Conservation (phyloP, 139 green algal genomes). For the Microglena sp. region DNA sequence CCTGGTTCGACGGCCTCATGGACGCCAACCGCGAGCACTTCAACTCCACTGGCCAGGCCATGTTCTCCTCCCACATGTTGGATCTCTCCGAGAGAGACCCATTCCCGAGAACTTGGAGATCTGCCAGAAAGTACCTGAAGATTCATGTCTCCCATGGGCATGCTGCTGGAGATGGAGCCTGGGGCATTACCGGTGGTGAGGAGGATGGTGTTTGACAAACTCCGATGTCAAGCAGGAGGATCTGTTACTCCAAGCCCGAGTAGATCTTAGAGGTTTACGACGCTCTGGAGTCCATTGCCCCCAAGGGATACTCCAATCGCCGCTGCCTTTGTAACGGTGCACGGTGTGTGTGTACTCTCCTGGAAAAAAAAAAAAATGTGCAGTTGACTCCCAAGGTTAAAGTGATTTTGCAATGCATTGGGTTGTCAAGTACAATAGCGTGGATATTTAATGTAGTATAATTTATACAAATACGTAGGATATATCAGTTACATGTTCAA, state of each 20-base stretch:
- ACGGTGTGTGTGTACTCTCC: slow-evolving; percentile 39
- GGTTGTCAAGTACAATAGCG: no score
- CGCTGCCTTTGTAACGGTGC: slow-evolving; percentile 33
- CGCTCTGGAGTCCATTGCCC: slow-evolving; percentile 21
- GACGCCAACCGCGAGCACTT: slow-evolving; percentile 30
- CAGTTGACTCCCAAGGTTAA: slow-evolving; percentile 24
- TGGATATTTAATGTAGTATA: no score
- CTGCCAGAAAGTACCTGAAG: slow-evolving; percentile 32
- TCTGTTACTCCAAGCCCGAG: slow-evolving; percentile 36
- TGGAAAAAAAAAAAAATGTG: slow-evolving; percentile 38
- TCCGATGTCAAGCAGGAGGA: slow-evolving; percentile 20
- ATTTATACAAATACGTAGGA: no score
- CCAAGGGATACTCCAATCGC: slow-evolving; percentile 26
- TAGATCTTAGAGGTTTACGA: slow-evolving; percentile 27
- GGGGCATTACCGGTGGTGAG: slow-evolving; percentile 33
- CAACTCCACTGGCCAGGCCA: slow-evolving; percentile 18
- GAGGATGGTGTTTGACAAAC: slow-evolving; percentile 40
- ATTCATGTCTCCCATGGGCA: slow-evolving; percentile 19
- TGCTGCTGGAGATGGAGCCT: slow-evolving; percentile 36
- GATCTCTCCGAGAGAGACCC: slow-evolving; percentile 29
- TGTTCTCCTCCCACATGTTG: slow-evolving; percentile 36
- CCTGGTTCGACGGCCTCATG: slow-evolving; percentile 32
- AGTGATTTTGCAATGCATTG: no score
- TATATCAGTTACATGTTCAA: no score
- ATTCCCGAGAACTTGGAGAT: slow-evolving; percentile 41